Conservation (phyloP, 768 basidiomycete genomes). For the Panaeolus cyanescens region DNA sequence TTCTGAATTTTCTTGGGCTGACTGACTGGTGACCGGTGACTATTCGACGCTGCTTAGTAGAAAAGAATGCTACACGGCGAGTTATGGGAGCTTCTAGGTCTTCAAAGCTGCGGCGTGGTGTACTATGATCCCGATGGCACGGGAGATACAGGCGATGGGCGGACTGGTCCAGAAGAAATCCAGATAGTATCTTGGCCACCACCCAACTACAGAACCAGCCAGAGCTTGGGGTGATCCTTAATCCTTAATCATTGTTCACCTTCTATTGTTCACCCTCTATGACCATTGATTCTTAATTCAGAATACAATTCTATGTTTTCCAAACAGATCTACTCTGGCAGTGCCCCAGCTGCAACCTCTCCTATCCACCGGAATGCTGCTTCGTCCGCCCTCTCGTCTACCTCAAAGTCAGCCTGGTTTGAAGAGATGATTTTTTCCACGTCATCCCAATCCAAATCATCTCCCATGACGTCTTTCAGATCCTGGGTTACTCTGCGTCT, state of each 20-base stretch:
- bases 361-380: conserved; percentile 12
- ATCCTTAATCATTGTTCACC: neutral
- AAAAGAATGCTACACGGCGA: conserved; percentile 14
- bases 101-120: conserved; percentile 21
- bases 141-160: neutral
- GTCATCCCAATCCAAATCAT: conserved; percentile 4
- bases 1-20: neutral
- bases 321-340: conserved; percentile 4
- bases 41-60: conserved; percentile 17
- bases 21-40: neutral
- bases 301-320: no score
- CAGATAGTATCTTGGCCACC: neutral
- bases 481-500: neutral
- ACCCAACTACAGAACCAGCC: no score
- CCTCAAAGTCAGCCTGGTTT: neutral
- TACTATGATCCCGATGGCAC: neutral
- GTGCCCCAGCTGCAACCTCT: conserved; percentile 7
- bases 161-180: neutral
- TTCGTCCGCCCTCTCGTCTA: neutral
- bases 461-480: conserved; percentile 7
- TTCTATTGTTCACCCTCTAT: no score
- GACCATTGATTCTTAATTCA: no score
- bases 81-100: conserved; percentile 14
- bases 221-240: neutral
- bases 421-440: neutral